A percentile compares a stretch with the other conserved stretches of the same genome.
phyloP scores from a whole-genome alignment of 2,329 filamentous ascomycete species.

The Aspergillus alliaceus region DNA sequence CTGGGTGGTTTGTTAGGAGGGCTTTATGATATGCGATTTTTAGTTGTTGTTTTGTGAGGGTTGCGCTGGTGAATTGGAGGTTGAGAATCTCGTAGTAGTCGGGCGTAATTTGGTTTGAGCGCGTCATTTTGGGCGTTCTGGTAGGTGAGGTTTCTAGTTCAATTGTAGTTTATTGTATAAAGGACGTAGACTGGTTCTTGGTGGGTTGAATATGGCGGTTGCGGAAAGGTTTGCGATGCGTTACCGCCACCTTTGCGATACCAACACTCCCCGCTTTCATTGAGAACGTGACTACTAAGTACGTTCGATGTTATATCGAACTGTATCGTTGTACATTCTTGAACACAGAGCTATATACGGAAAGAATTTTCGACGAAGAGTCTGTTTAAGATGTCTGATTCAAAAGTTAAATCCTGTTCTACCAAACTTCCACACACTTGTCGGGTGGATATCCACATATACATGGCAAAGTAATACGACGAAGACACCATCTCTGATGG shows the following conservation, averaged over 20 bases:
- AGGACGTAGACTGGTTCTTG: too few species aligned
- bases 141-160: neutral
- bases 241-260: neutral
- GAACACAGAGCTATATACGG: too few species aligned
- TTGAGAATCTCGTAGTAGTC: conserved; percentile 43
- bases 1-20: conserved; percentile 59
- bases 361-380: too few species aligned
- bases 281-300: neutral
- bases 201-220: neutral
- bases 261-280: neutral
- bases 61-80: conserved; percentile 31
- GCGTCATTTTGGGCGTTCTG: conserved; percentile 13
- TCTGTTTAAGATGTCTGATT: neutral
- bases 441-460: neutral
- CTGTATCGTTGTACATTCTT: too few species aligned
- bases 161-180: neutral
- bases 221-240: neutral
- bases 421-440: neutral
- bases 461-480: neutral
- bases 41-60: conserved; percentile 44
- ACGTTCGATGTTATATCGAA: too few species aligned
- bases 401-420: neutral
- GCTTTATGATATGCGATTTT: conserved; percentile 59
- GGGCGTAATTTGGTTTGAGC: conserved; percentile 8
- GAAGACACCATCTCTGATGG: conserved; percentile 1